Evolutionary conservation across 2,329 filamentous ascomycete genomes (phyloP).

Genomic region (Septoria linicola): DNA sequence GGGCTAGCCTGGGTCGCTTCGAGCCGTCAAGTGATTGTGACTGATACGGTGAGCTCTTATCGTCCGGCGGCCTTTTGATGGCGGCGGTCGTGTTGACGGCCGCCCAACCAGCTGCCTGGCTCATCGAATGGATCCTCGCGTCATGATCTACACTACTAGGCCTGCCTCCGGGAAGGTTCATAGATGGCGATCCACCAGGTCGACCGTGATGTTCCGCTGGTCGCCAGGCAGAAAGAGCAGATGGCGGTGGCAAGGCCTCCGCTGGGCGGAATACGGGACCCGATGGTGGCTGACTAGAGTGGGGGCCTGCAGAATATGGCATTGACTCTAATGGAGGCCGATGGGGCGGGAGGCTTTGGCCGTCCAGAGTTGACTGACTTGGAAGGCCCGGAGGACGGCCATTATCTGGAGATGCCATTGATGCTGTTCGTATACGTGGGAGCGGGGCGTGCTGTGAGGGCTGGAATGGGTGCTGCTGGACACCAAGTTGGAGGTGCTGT

Average conservation of each 20-base stretch:
- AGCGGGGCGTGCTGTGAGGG: constrained; percentile 20
- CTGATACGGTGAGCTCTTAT: constrained; percentile 34
- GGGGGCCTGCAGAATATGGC: constrained; percentile 17
- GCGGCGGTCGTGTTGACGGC: constrained; percentile 46
- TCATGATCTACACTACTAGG: constrained; percentile 24
- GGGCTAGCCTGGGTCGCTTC: constrained; percentile 47
- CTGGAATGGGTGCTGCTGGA: constrained; percentile 4
- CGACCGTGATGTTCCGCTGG: constrained; percentile 29
- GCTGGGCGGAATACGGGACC: constrained; percentile 16
- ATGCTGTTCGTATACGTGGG: constrained; percentile 32
- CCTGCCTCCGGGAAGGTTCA: constrained; percentile 21
- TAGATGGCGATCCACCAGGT: constrained; percentile 21
- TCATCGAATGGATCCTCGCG: constrained; percentile 19
- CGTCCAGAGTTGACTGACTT: constrained; percentile 17
- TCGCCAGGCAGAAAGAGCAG: constrained; percentile 33
- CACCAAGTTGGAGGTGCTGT: not conserved
- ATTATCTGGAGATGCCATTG: constrained; percentile 26
- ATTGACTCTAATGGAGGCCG: constrained; percentile 24
- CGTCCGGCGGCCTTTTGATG: constrained; percentile 44
- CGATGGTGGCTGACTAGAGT: constrained; percentile 10
- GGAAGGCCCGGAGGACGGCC: constrained; percentile 21
- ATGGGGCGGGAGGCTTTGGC: constrained; percentile 19
- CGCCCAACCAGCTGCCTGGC: constrained; percentile 42
- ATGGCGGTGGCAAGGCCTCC: constrained; percentile 29
- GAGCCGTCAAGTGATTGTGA: constrained; percentile 40